Percentiles rank a stretch among this genome's conserved stretches.
phyloP scores from a whole-genome alignment of 2,329 filamentous ascomycete genomes.

The Calonectria naviculata region DNA sequence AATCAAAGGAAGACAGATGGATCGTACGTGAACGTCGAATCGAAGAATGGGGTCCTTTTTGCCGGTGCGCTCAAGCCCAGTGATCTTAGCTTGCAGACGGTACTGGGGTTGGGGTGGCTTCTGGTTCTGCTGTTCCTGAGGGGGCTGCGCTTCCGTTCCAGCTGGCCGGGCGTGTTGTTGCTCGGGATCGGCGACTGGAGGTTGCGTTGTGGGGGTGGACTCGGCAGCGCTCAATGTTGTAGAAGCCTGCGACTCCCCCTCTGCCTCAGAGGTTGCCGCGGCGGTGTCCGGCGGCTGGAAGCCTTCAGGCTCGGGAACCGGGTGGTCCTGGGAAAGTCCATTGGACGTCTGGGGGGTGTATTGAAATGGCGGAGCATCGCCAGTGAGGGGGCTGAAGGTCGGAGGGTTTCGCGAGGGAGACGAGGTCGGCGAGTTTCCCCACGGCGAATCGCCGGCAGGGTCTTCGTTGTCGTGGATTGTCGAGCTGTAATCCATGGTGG shows the following conservation, averaged over 20 bases:
- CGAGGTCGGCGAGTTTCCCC: conserved; percentile 64
- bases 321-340: conserved; percentile 50
- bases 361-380: conserved; percentile 56
- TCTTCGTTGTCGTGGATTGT: conserved; percentile 67
- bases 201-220: conserved; percentile 27
- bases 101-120: conserved; percentile 73
- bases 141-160: conserved; percentile 32
- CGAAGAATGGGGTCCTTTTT: conserved; percentile 95
- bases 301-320: conserved; percentile 49
- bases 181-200: conserved; percentile 27
- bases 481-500: conserved; percentile 68
- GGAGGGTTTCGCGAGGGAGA: conserved; percentile 60
- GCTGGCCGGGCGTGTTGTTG: conserved; percentile 40
- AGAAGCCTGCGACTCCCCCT: conserved; percentile 51
- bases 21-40: conserved; percentile 91
- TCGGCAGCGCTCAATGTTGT: conserved; percentile 35
- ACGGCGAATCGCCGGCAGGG: conserved; percentile 63
- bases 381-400: conserved; percentile 54
- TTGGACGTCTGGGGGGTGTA: conserved; percentile 57
- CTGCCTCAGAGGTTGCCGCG: conserved; percentile 57
- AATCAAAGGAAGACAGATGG: background rate
- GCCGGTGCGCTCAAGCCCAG: conserved; percentile 89
- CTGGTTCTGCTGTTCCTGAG: conserved; percentile 65
- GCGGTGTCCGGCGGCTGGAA: conserved; percentile 60
- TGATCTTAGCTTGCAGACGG: conserved; percentile 94